Evolutionary conservation across 2,329 filamentous ascomycete genomes (phyloP).

Genomic region (Amylocarpus encephaloides): DNA sequence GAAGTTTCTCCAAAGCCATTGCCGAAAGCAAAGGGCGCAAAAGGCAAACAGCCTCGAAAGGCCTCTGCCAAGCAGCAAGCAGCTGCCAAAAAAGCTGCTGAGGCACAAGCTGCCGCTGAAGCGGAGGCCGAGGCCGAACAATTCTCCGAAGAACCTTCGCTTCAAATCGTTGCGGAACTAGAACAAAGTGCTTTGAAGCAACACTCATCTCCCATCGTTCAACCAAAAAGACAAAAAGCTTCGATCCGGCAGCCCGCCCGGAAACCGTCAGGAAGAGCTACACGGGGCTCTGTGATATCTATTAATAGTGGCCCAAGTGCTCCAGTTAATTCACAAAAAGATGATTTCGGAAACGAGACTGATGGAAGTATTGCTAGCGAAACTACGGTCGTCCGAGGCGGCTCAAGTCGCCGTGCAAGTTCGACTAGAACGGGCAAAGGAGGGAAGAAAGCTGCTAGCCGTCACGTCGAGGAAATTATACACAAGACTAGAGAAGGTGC

Average conservation of each 20-base stretch:
- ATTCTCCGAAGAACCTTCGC: slow-evolving; percentile 15
- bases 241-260: slow-evolving; percentile 15
- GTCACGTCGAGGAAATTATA: slow-evolving; percentile 25
- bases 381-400: slow-evolving; percentile 23
- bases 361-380: slow-evolving; percentile 29
- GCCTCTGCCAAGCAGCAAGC: slow-evolving; percentile 28
- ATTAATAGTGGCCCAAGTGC: background rate
- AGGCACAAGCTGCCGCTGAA: slow-evolving; percentile 17
- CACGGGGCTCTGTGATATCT: slow-evolving; percentile 19
- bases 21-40: slow-evolving; percentile 26
- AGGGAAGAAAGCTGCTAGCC: slow-evolving; percentile 20
- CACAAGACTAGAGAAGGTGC: slow-evolving; percentile 8
- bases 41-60: slow-evolving; percentile 27
- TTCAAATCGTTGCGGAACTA: slow-evolving; percentile 19
- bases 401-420: slow-evolving; percentile 18
- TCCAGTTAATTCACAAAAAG: background rate
- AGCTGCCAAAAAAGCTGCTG: slow-evolving; percentile 23
- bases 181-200: slow-evolving; percentile 25
- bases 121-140: slow-evolving; percentile 14
- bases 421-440: slow-evolving; percentile 25
- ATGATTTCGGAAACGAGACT: slow-evolving; percentile 30
- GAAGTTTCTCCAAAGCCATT: slow-evolving; percentile 17
- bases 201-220: slow-evolving; percentile 18
- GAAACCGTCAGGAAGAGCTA: slow-evolving; percentile 12
- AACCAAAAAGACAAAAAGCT: slow-evolving; percentile 21